These are phyloP conservation scores for Umbelopsis sp. DNA, from an alignment of 192 early-diverging fungal genomes.

Conservation along the genomic window DNA sequence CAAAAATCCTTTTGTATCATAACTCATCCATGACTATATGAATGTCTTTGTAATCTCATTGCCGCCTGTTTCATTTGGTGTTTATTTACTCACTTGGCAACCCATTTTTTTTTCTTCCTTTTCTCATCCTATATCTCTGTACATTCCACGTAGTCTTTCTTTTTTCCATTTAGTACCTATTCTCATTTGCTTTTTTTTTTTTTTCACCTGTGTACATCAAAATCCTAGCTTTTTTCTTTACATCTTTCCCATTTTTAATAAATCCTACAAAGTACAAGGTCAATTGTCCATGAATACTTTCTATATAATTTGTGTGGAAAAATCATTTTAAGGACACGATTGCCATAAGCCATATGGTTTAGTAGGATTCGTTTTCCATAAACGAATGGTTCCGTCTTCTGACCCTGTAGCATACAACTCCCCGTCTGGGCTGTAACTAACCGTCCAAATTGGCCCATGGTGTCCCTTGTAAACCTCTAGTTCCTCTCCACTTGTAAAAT, in stretches of 20 bases:
- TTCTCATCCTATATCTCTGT: constrained; percentile 5
- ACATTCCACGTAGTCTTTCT: not conserved
- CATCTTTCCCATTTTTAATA: not conserved
- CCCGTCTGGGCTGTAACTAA: constrained; percentile 91
- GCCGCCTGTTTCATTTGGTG: not conserved
- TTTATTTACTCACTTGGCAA: not conserved
- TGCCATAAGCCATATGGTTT: constrained; percentile 86
- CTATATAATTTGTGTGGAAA: too few species aligned
- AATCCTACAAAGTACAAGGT: not conserved
- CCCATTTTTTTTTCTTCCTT: not conserved
- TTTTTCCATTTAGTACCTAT: not conserved
- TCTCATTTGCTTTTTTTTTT: not conserved
- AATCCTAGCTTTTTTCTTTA: not conserved
- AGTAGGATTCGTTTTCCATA: constrained; percentile 88
- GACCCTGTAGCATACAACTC: constrained; percentile 89
- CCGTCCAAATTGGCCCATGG: constrained; percentile 87
- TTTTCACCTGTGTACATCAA: not conserved
- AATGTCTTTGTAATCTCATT: too few species aligned
- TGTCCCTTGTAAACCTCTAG: constrained; percentile 89
- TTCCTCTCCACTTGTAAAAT: constrained; percentile 76
- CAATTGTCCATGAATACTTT: too few species aligned
- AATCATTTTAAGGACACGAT: constrained; percentile 11
- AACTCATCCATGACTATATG: not conserved
- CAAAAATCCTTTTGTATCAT: not conserved
- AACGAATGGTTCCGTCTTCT: constrained; percentile 89